Percentiles rank a stretch among this genome's conserved stretches.
Evolutionary conservation across 1,284 basidiomycete species (phyloP).

Genomic region (Ganoderma leucocontextum): DNA sequence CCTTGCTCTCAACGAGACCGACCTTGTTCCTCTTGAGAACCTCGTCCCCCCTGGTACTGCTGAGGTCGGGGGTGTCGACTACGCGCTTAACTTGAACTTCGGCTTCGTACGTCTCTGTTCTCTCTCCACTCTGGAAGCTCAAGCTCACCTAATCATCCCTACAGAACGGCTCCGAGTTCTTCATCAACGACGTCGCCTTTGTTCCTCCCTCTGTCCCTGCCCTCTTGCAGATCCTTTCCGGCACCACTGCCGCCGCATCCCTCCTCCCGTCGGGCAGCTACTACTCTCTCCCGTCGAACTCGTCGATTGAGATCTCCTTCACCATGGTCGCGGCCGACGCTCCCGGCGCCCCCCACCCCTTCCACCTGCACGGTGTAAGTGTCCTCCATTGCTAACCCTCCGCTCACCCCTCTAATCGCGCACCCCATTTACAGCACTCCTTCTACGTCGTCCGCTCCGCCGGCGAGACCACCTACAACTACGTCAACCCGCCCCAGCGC

Average conservation of each 20-base stretch:
- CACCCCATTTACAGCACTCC: constrained; percentile 20
- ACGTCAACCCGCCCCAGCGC: constrained; percentile 40
- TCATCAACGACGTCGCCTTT: constrained; percentile 38
- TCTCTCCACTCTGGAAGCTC: neutral
- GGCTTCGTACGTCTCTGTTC: constrained; percentile 29
- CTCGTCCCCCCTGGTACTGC: constrained; percentile 13
- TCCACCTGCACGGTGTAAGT: constrained; percentile 48
- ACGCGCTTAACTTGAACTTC: constrained; percentile 10
- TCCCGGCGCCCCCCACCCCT: constrained; percentile 43
- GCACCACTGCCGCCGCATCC: constrained; percentile 34
- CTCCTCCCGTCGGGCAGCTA: constrained; percentile 41
- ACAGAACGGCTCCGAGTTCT: constrained; percentile 30
- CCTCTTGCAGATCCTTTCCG: constrained; percentile 27
- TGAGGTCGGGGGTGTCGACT: constrained; percentile 15
- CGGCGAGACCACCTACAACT: constrained; percentile 38
- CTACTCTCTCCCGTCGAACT: constrained; percentile 36
- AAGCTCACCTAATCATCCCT: neutral
- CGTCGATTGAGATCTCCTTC: constrained; percentile 44
- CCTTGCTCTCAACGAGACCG: constrained; percentile 37
- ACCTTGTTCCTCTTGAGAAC: constrained; percentile 32
- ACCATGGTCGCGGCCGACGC: constrained; percentile 31
- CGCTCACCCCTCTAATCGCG: neutral
- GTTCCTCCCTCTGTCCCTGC: constrained; percentile 27
- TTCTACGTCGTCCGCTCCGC: constrained; percentile 41
- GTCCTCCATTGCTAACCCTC: neutral